Evolutionary conservation across 352 stramenopile species (phyloP).

Genomic region (Phytophthora gonapodyides): DNA sequence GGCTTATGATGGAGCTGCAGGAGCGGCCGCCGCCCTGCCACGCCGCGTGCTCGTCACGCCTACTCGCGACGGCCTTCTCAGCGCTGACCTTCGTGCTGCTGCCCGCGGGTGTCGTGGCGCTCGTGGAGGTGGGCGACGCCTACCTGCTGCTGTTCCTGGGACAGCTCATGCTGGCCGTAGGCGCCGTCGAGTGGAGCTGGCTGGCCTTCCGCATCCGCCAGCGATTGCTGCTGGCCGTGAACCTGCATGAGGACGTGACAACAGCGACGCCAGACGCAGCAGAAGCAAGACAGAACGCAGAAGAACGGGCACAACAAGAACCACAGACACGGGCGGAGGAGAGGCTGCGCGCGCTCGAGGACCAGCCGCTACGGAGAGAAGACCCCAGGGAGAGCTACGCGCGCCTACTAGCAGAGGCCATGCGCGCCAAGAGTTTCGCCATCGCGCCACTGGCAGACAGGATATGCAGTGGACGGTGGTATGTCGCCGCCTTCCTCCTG

Average conservation of each 20-base stretch:
- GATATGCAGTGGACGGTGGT: slow-evolving; percentile 40
- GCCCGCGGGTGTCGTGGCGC: slow-evolving; percentile 37
- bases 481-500: slow-evolving; percentile 32
- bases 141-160: slow-evolving; percentile 50
- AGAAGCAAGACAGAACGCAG: slow-evolving; percentile 4
- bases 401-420: slow-evolving; percentile 24
- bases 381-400: slow-evolving; percentile 35
- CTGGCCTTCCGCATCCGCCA: slow-evolving; percentile 52
- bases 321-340: slow-evolving; percentile 16
- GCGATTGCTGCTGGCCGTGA: slow-evolving; percentile 46
- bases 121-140: slow-evolving; percentile 42
- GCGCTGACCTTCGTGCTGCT: slow-evolving; percentile 35
- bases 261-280: neutral
- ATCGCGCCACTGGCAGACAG: slow-evolving; percentile 31
- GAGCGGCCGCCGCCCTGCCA: slow-evolving; percentile 44
- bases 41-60: slow-evolving; percentile 15
- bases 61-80: slow-evolving; percentile 34
- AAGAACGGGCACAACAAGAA: slow-evolving; percentile 3
- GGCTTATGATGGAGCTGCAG: slow-evolving; percentile 30
- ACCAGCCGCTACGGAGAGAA: slow-evolving; percentile 28
- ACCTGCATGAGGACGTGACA: slow-evolving; percentile 14
- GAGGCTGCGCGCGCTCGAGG: slow-evolving; percentile 22
- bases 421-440: slow-evolving; percentile 39
- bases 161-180: slow-evolving; percentile 43
- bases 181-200: slow-evolving; percentile 57